Conservation (phyloP, 176 grass and related monocot genomes). For the Bromus sterilis region DNA sequence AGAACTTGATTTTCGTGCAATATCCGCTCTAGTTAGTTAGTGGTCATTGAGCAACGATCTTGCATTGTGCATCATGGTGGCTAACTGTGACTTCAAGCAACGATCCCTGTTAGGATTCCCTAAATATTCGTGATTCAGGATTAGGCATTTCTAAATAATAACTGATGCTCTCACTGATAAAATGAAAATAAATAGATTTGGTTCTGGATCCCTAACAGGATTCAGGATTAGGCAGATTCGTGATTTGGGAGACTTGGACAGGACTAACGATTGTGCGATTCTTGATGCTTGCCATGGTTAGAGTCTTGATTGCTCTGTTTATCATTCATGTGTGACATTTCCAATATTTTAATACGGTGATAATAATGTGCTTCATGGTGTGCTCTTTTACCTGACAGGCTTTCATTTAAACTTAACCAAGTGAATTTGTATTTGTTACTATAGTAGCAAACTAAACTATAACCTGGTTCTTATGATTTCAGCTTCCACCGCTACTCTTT, state of each 20-base stretch:
- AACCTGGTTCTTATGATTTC: background rate
- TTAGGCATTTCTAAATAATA: background rate
- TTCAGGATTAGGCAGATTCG: background rate
- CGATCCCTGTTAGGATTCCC: no score
- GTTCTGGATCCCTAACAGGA: background rate
- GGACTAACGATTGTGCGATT: background rate
- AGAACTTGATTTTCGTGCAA: slow-evolving; percentile 3
- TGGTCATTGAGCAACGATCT: background rate
- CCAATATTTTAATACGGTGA: background rate
- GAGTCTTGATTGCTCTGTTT: background rate
- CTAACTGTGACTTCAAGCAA: background rate
- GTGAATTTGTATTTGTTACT: background rate
- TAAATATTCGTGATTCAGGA: no score
- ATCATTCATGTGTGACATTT: background rate
- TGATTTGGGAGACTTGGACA: background rate
- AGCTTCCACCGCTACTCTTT: background rate
- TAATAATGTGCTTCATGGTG: no score
- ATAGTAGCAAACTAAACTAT: background rate
- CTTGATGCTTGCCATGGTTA: no score
- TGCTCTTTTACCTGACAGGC: background rate
- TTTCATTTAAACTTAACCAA: background rate
- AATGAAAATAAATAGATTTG: background rate
- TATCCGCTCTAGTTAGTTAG: background rate
- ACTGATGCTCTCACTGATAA: background rate
- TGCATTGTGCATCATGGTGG: background rate